Evolutionary conservation across 495 filamentous ascomycete genomes (phyloP).

Genomic region (Xylona heveae): DNA sequence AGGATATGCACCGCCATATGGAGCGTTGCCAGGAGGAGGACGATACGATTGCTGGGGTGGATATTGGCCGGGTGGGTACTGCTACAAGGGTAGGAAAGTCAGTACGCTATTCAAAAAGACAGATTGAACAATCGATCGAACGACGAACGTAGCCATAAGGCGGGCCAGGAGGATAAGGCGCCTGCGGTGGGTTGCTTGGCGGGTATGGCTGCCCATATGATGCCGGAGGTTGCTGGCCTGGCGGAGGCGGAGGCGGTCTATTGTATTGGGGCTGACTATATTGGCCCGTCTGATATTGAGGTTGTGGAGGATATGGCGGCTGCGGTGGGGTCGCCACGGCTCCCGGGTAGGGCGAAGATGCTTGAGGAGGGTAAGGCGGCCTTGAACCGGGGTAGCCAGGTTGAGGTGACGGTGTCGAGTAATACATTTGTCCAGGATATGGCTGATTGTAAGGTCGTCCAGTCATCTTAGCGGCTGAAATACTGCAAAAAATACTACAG

Average conservation of each 20-base stretch:
- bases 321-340: slow-evolving; percentile 1
- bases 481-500: slow-evolving; percentile 5
- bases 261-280: slow-evolving; percentile 8
- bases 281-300: slow-evolving; percentile 4
- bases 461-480: slow-evolving; percentile 7
- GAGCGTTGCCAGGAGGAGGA: slow-evolving; percentile 1
- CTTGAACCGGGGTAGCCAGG: slow-evolving; percentile 2
- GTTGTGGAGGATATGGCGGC: slow-evolving; percentile 6
- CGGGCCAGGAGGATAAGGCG: slow-evolving; percentile 1
- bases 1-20: slow-evolving; percentile 4
- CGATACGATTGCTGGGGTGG: slow-evolving; percentile 5
- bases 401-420: slow-evolving; percentile 4
- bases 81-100: not conserved
- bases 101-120: not conserved
- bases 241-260: slow-evolving; percentile 2
- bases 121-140: slow-evolving; percentile 1
- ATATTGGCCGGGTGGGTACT: slow-evolving; percentile 6
- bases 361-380: slow-evolving; percentile 1
- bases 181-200: slow-evolving; percentile 1
- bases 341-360: too few species aligned
- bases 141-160: slow-evolving; percentile 12
- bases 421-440: slow-evolving; percentile 5
- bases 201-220: slow-evolving; percentile 1
- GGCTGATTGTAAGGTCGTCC: slow-evolving; percentile 3
- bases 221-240: slow-evolving; percentile 3